Conservation (phyloP, 306 rosid genomes). For the Sindora glabra region DNA sequence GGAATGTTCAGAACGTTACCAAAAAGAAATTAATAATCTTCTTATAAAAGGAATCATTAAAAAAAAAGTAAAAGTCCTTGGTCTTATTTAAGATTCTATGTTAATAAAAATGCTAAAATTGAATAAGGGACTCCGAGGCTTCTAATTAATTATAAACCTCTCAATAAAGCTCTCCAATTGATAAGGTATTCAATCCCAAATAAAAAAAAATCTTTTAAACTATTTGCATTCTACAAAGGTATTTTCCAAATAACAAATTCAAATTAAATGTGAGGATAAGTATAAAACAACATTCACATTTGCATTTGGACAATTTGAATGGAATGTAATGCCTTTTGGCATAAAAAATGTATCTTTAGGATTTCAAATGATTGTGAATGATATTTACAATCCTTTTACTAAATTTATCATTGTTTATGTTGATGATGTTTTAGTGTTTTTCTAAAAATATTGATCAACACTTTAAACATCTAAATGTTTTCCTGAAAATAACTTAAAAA, state of each 20-base stretch:
- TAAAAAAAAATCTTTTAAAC: too few relatives aligned
- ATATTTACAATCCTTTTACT: too few relatives aligned
- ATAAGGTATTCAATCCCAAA: too few relatives aligned
- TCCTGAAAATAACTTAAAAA: background rate
- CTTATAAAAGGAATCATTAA: too few relatives aligned
- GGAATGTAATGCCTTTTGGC: background rate
- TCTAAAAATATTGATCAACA: background rate
- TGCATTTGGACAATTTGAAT: background rate
- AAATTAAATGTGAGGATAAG: background rate
- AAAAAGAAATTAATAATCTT: too few relatives aligned
- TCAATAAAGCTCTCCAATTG: background rate
- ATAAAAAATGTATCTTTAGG: background rate
- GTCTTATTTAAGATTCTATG: too few relatives aligned
- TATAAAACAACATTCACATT: background rate
- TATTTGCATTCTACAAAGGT: too few relatives aligned
- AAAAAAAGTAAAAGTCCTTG: too few relatives aligned
- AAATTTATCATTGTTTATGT: background rate
- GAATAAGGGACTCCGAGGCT: background rate
- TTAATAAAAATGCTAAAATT: too few relatives aligned
- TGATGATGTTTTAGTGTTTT: background rate
- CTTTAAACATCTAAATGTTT: background rate
- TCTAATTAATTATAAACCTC: background rate
- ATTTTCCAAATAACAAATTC: background rate
- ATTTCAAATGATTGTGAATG: background rate
- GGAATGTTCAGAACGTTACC: too few relatives aligned